These are phyloP conservation scores for Cenchrus fungigraminus DNA, from an alignment of 176 grass and related monocot species.

Conservation along the genomic window DNA sequence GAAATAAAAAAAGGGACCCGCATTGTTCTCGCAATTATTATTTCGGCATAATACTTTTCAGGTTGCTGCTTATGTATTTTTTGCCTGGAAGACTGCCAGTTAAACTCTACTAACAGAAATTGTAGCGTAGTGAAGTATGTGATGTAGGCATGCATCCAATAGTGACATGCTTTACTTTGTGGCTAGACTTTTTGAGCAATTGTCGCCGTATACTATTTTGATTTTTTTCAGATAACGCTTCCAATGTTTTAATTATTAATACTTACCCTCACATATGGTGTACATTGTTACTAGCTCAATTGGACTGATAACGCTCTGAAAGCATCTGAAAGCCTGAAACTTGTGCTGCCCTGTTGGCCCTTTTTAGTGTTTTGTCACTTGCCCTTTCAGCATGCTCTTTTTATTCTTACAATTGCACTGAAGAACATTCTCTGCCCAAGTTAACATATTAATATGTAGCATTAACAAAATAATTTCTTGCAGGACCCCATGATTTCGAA, in stretches of 20 bases:
- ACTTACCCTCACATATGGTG: not conserved
- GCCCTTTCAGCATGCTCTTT: not conserved
- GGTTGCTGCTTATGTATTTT: not conserved
- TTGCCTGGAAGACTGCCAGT: not conserved
- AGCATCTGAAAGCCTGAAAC: not conserved
- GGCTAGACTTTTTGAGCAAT: not conserved
- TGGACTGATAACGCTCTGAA: not conserved
- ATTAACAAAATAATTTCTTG: slow-evolving; percentile 32
- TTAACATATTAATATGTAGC: slow-evolving; percentile 19
- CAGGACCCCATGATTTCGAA: slow-evolving; percentile 98
- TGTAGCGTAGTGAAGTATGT: not conserved
- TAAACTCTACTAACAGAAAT: slow-evolving; percentile 6
- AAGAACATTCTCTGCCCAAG: slow-evolving; percentile 12
- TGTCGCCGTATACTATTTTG: not conserved
- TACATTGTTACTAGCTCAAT: slow-evolving; percentile 17
- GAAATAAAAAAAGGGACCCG: not conserved
- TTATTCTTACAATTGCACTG: not conserved
- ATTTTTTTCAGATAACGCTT: not conserved
- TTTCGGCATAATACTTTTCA: not conserved
- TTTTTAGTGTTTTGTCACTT: slow-evolving; percentile 1
- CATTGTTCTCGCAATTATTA: slow-evolving; percentile 6
- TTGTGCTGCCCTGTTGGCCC: not conserved
- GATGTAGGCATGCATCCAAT: not conserved
- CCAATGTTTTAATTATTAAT: slow-evolving; percentile 4
- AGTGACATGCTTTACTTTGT: slow-evolving; percentile 9